phyloP scores from a whole-genome alignment of 768 basidiomycete species.

The Serendipita sp. region DNA sequence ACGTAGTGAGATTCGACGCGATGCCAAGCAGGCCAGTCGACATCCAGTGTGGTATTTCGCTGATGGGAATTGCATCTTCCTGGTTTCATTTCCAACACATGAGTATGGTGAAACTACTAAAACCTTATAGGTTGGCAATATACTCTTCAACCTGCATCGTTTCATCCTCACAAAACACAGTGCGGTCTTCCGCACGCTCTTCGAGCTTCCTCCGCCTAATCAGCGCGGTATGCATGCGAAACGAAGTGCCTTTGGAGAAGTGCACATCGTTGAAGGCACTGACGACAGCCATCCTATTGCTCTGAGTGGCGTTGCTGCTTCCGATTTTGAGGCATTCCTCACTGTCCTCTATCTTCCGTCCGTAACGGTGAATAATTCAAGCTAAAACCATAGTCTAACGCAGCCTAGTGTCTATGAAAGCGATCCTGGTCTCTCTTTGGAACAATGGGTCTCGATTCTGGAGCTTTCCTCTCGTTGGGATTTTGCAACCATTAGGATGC shows the following conservation, averaged over 20 bases:
- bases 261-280: not conserved
- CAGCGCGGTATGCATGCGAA: not conserved
- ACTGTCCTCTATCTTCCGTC: not conserved
- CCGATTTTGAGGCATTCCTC: not conserved
- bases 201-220: not conserved
- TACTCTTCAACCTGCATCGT: not conserved
- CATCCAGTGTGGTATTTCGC: slow-evolving; percentile 1
- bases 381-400: not conserved
- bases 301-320: not conserved
- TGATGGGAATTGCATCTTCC: not conserved
- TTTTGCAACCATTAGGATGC: not conserved
- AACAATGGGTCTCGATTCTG: not conserved
- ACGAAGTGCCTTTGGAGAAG: not conserved
- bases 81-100: not conserved
- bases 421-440: not conserved
- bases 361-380: not conserved
- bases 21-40: not conserved
- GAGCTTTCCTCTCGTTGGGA: not conserved
- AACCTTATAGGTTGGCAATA: not conserved
- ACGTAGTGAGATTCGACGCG: not conserved
- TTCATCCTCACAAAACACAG: not conserved
- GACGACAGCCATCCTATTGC: not conserved
- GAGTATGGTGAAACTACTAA: not conserved
- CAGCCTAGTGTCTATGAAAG: not conserved
- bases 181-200: not conserved